phyloP scores from a whole-genome alignment of 352 stramenopile genomes.

The Phytophthora rubi region DNA sequence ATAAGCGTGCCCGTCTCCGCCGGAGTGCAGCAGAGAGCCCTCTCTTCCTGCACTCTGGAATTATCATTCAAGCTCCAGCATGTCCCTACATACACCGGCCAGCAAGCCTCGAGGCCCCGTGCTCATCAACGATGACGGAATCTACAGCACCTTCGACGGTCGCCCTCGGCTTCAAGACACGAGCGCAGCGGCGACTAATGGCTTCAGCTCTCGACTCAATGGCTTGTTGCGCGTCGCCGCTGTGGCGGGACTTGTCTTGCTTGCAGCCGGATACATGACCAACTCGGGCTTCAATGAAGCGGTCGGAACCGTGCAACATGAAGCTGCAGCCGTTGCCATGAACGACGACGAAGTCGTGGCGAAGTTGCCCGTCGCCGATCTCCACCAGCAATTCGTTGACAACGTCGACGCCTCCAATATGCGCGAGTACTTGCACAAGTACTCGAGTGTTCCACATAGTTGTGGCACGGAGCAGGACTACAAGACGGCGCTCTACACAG shows the following conservation, averaged over 20 bases:
- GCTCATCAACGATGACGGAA: constrained; percentile 24
- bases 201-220: constrained; percentile 1
- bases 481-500: constrained; percentile 30
- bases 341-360: neutral
- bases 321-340: neutral
- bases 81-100: constrained; percentile 3
- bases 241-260: constrained; percentile 15
- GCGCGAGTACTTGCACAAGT: constrained; percentile 56
- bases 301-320: neutral
- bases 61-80: neutral
- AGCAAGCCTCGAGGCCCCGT: constrained; percentile 25
- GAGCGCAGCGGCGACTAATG: constrained; percentile 5
- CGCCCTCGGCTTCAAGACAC: constrained; percentile 6
- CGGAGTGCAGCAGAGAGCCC: neutral
- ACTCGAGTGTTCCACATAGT: constrained; percentile 30
- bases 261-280: constrained; percentile 22
- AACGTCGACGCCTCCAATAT: constrained; percentile 38
- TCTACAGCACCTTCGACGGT: constrained; percentile 34
- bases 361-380: constrained; percentile 1
- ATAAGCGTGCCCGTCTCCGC: too few relatives aligned
- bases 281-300: constrained; percentile 3
- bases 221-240: constrained; percentile 17
- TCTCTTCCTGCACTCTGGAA: constrained; percentile 14
- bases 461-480: constrained; percentile 33
- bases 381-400: constrained; percentile 33